A percentile compares a stretch with the other conserved stretches of the same genome.
These are phyloP conservation scores for Beauveria caledonica DNA, from an alignment of 2,329 filamentous ascomycete genomes.

Conservation along the genomic window DNA sequence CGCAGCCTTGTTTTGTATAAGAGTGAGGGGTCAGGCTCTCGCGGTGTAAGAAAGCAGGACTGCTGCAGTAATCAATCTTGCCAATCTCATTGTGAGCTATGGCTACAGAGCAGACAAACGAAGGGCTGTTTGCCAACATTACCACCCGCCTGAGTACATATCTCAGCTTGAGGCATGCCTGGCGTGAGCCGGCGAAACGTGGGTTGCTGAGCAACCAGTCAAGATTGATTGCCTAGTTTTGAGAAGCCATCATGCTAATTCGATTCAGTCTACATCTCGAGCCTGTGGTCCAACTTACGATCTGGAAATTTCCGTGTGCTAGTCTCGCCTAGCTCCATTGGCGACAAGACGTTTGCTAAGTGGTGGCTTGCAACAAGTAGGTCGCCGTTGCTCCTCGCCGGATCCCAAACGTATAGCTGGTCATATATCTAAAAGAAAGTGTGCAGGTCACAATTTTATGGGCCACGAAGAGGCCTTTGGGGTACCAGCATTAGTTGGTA, in stretches of 20 bases:
- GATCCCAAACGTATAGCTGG: not conserved
- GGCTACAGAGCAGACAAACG: not conserved
- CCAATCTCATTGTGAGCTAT: not conserved
- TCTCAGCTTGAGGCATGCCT: not conserved
- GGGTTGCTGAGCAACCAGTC: not conserved
- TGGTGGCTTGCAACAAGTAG: slow-evolving; percentile 1
- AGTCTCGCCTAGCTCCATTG: not conserved
- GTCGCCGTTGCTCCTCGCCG: not conserved
- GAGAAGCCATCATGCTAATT: no score
- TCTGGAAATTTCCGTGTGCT: not conserved
- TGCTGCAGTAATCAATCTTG: not conserved
- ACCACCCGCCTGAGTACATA: not conserved
- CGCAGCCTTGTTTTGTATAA: not conserved
- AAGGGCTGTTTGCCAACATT: not conserved
- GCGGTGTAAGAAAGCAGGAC: not conserved
- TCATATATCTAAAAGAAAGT: not conserved
- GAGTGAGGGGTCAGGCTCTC: not conserved
- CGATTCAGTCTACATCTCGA: not conserved
- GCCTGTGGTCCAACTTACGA: not conserved
- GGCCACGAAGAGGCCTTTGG: not conserved
- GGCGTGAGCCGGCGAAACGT: not conserved
- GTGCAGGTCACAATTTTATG: not conserved
- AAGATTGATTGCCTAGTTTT: no score
- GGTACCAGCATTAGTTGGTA: not conserved
- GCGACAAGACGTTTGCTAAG: not conserved